Evolutionary conservation across 495 filamentous ascomycete genomes (phyloP).

Genomic region (Niebla homalea): DNA sequence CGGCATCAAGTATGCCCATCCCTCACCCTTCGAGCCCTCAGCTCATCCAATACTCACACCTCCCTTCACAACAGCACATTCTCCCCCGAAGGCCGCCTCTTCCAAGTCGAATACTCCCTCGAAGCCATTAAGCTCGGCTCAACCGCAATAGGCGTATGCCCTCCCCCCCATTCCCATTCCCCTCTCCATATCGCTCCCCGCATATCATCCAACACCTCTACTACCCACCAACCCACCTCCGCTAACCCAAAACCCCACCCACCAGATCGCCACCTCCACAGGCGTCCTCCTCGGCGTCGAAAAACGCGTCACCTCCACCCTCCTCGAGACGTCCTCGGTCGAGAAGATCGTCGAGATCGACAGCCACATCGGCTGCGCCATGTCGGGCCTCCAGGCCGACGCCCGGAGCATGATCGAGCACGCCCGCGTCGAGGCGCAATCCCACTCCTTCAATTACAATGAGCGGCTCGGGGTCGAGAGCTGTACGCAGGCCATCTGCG

Average conservation of each 20-base stretch:
- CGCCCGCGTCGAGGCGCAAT: constrained; percentile 92
- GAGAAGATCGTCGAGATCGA: constrained; percentile 99
- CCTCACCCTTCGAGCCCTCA: not conserved
- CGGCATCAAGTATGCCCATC: constrained; percentile 78
- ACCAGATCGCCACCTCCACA: constrained; percentile 71
- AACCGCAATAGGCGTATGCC: constrained; percentile 82
- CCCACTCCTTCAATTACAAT: constrained; percentile 92
- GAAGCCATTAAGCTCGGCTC: constrained; percentile 99
- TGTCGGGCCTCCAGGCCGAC: constrained; percentile 94
- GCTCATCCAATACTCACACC: constrained; percentile 4
- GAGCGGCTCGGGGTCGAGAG: constrained; percentile 88
- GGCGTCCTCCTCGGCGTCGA: constrained; percentile 95
- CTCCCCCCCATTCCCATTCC: not conserved
- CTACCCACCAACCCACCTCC: too few relatives aligned
- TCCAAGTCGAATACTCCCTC: constrained; percentile 99
- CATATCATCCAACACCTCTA: constrained; percentile 2
- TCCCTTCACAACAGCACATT: constrained; percentile 60
- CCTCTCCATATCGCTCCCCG: not conserved
- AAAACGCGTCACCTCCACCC: constrained; percentile 94
- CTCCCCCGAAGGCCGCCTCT: constrained; percentile 97
- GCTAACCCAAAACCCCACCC: constrained; percentile 1
- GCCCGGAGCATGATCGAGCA: constrained; percentile 94
- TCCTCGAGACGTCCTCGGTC: constrained; percentile 91
- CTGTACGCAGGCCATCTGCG: constrained; percentile 97
- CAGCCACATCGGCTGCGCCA: constrained; percentile 94